Conservation (phyloP, 2,329 filamentous ascomycete genomes). For the Colletotrichum abscissum region DNA sequence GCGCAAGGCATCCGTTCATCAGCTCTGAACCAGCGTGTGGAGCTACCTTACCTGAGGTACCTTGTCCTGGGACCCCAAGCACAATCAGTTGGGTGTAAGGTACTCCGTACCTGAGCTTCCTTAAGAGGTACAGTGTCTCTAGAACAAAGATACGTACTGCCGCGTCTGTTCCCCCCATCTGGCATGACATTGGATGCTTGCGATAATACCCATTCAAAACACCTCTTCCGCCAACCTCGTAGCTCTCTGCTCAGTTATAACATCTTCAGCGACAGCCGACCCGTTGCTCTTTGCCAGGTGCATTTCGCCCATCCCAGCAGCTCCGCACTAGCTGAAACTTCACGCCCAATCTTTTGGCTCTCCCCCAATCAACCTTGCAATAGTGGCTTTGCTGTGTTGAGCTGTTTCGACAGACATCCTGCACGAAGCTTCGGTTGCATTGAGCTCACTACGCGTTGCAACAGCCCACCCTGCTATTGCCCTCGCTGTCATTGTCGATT, state of each 20-base stretch:
- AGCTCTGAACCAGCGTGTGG: background rate
- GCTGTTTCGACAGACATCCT: background rate
- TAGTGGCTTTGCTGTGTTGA: background rate
- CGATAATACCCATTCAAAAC: conserved; percentile 28
- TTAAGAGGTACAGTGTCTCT: background rate
- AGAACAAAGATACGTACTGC: background rate
- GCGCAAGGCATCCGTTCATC: background rate
- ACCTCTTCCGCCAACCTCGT: conserved; percentile 10
- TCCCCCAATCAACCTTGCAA: background rate
- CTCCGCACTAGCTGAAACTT: conserved; percentile 22
- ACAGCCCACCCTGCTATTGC: background rate
- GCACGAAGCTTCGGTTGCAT: background rate
- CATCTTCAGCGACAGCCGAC: background rate
- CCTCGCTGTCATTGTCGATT: background rate
- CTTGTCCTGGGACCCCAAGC: background rate
- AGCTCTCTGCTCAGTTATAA: conserved; percentile 10
- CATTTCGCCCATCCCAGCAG: conserved; percentile 8
- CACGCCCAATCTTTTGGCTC: background rate
- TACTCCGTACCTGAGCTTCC: background rate
- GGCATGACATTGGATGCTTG: conserved; percentile 31
- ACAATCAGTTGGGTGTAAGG: background rate
- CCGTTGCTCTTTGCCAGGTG: conserved; percentile 3
- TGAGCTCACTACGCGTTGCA: background rate
- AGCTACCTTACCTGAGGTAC: background rate
- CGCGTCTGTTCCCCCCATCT: background rate